Percentiles rank a stretch among this genome's conserved stretches.
Conservation (phyloP, 2,329 filamentous ascomycete genomes). For the Trichoderma atroviride region DNA sequence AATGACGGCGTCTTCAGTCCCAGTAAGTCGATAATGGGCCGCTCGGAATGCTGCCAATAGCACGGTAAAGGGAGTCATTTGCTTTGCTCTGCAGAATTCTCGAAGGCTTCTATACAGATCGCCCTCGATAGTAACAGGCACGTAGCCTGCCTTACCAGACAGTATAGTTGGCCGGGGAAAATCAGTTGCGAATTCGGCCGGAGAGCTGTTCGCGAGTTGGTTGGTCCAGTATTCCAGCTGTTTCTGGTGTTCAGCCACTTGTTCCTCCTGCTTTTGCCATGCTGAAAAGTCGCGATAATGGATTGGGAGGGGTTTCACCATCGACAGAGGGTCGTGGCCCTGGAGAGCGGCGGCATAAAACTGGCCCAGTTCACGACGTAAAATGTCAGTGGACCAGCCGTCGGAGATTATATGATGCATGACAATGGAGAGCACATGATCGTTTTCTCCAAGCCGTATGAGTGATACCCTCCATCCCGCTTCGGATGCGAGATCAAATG, state of each 20-base stretch:
- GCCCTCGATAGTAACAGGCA: conserved; percentile 25
- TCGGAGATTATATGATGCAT: conserved; percentile 35
- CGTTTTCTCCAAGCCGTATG: conserved; percentile 6
- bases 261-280: conserved; percentile 32
- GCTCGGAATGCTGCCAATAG: conserved; percentile 35
- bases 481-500: conserved; percentile 26
- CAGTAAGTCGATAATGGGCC: conserved; percentile 35
- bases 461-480: conserved; percentile 30
- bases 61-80: conserved; percentile 27
- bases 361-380: conserved; percentile 20
- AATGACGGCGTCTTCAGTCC: conserved; percentile 31
- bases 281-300: conserved; percentile 35
- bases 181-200: conserved; percentile 30
- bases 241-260: conserved; percentile 28
- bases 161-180: conserved; percentile 27
- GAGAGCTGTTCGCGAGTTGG: conserved; percentile 28
- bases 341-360: conserved; percentile 28
- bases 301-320: conserved; percentile 29
- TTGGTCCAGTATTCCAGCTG: conserved; percentile 34
- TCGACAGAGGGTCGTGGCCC: conserved; percentile 18
- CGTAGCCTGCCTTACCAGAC: conserved; percentile 26
- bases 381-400: conserved; percentile 33
- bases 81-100: conserved; percentile 22
- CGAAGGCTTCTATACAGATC: conserved; percentile 22
- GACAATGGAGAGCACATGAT: conserved; percentile 29